Conservation (phyloP, 2,329 filamentous ascomycete species). For the Xylaria multiplex region DNA sequence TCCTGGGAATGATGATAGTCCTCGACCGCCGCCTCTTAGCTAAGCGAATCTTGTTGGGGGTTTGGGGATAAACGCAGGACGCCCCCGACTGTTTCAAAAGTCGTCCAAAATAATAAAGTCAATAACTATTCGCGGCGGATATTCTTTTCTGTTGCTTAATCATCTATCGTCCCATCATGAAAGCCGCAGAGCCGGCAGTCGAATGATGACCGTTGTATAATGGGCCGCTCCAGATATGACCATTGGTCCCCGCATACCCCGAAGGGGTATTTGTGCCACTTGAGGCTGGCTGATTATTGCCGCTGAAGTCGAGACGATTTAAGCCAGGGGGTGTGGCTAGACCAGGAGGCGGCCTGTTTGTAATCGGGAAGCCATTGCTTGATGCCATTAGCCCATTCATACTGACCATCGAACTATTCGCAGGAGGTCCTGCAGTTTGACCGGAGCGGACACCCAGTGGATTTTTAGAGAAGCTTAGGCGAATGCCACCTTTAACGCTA, state of each 20-base stretch:
- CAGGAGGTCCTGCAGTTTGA: conserved; percentile 63
- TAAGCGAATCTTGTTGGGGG: conserved; percentile 10
- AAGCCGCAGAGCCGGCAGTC: conserved; percentile 41
- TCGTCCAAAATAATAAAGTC: conserved; percentile 17
- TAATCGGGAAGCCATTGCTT: conserved; percentile 71
- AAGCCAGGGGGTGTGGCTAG: conserved; percentile 80
- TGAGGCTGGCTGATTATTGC: conserved; percentile 35
- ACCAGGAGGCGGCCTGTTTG: conserved; percentile 83
- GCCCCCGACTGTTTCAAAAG: not conserved
- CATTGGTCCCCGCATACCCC: conserved; percentile 39
- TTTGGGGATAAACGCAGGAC: conserved; percentile 9
- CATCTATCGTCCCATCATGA: conserved; percentile 45
- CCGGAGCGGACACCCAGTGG: conserved; percentile 89
- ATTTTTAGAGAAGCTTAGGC: conserved; percentile 97
- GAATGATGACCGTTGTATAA: conserved; percentile 42
- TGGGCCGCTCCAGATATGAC: conserved; percentile 43
- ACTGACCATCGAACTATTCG: conserved; percentile 58
- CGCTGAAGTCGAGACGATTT: conserved; percentile 43
- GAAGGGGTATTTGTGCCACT: conserved; percentile 41
- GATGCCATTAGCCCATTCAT: conserved; percentile 68
- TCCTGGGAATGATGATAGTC: conserved; percentile 35
- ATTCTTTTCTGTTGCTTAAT: not conserved
- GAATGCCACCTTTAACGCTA: conserved; percentile 92
- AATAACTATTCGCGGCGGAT: conserved; percentile 2
- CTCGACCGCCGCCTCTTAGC: conserved; percentile 24